Conservation (phyloP, 139 green algal species). For the Pycnococcus provasolii region DNA sequence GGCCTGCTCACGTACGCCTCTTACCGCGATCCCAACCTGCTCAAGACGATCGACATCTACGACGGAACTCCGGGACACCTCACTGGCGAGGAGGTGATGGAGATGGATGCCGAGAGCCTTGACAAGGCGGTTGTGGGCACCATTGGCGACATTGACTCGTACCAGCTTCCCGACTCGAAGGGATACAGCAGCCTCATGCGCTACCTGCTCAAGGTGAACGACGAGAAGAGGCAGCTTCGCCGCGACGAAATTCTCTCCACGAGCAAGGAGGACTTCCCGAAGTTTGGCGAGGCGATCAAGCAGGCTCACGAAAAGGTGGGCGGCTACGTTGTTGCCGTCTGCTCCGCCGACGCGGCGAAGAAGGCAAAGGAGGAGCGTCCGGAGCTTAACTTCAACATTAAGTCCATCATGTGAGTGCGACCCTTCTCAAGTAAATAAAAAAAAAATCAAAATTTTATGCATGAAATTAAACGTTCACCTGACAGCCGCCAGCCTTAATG, state of each 20-base stretch:
- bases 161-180: slow-evolving; percentile 91
- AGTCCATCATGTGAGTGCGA: slow-evolving; percentile 7
- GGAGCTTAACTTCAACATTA: slow-evolving; percentile 20
- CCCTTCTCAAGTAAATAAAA: too few species aligned
- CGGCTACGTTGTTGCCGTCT: slow-evolving; percentile 70
- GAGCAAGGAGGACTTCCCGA: slow-evolving; percentile 33
- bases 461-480: too few species aligned
- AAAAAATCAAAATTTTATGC: too few species aligned
- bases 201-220: slow-evolving; percentile 73
- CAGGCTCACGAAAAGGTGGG: slow-evolving; percentile 38
- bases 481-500: too few species aligned
- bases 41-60: slow-evolving; percentile 80
- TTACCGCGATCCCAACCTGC: slow-evolving; percentile 95
- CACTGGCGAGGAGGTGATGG: slow-evolving; percentile 31
- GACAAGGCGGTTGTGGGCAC: slow-evolving; percentile 92
- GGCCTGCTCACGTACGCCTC: slow-evolving; percentile 80
- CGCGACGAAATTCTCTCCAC: slow-evolving; percentile 68
- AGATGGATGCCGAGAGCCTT: slow-evolving; percentile 68
- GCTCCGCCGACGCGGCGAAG: slow-evolving; percentile 51
- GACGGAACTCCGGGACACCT: slow-evolving; percentile 78
- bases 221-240: slow-evolving; percentile 86
- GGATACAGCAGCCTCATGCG: slow-evolving; percentile 58
- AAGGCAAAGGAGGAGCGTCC: slow-evolving; percentile 43
- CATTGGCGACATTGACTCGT: slow-evolving; percentile 85
- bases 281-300: slow-evolving; percentile 41